Conservation (phyloP, 139 green algal species). For the Nannochloris sp. region DNA sequence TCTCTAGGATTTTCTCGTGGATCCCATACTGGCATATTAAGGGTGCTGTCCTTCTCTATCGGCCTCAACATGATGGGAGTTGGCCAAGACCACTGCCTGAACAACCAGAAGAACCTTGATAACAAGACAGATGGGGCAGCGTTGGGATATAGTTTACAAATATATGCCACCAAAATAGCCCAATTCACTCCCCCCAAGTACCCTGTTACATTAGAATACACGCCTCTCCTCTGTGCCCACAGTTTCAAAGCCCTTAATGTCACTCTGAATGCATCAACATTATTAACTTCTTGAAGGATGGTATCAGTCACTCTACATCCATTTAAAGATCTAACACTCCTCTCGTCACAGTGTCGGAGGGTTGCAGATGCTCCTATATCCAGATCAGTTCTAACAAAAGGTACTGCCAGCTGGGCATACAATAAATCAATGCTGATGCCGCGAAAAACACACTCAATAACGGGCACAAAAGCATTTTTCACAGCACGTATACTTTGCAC, state of each 20-base stretch:
- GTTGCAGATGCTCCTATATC: conserved; percentile 58
- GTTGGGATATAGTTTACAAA: conserved; percentile 88
- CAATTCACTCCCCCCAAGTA: conserved; percentile 95
- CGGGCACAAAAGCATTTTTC: conserved; percentile 80
- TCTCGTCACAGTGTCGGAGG: conserved; percentile 79
- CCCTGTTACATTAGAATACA: conserved; percentile 79
- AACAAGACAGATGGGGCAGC: conserved; percentile 50
- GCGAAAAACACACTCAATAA: conserved; percentile 88
- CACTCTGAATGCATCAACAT: conserved; percentile 51
- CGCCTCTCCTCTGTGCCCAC: conserved; percentile 75
- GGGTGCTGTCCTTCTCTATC: conserved; percentile 52
- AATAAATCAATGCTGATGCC: conserved; percentile 91
- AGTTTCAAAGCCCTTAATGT: conserved; percentile 77
- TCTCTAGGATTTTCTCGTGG: conserved; percentile 67
- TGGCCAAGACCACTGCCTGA: conserved; percentile 66
- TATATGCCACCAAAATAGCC: conserved; percentile 86
- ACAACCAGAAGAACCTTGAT: conserved; percentile 78
- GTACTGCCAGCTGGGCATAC: conserved; percentile 63
- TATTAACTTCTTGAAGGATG: conserved; percentile 61
- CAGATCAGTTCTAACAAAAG: conserved; percentile 56
- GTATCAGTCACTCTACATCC: conserved; percentile 84
- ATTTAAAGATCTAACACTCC: conserved; percentile 75
- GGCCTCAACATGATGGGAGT: conserved; percentile 66
- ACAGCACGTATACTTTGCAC: conserved; percentile 76
- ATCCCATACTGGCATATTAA: conserved; percentile 63